Base-by-base conservation (phyloP, 2,329 filamentous ascomycete species). In the Cordyceps cateniannulata region DNA sequence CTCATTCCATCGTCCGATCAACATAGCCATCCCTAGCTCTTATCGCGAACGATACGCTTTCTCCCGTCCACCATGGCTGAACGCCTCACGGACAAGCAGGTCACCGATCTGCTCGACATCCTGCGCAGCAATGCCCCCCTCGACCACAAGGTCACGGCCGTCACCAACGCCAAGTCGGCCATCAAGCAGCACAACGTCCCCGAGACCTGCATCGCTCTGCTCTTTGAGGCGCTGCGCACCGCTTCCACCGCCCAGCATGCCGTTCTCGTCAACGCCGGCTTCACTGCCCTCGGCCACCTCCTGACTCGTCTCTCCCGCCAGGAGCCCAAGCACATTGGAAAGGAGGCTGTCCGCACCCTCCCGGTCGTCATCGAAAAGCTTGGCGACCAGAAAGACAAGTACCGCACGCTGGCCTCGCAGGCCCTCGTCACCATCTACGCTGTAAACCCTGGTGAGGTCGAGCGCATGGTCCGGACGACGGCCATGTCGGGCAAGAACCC, bases 161-260 rank as follows among this genome's bases (percentile, higher is more conserved):
- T 96, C 67, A 90, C 86, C 62, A 81, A 79, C 68, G 79, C 93
- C 75, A 96, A 96, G 76, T 92, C 90, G 48, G 85, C 86, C 72
- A 96, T 96, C 80, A 96, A 96, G 75, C 92, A 96, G 74, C 88
- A 90, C 72, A 92, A 92, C 77, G 90, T 96, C 50, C 91, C 91
- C 63, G 91, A 96, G 66, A 75, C 76, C 59, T 84, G 81, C 68
- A 83, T 96, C 67, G 76, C 85, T 27, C 80, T 85, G 62, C 85
- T 96, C 65, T 96, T 96, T 75, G 91, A 97, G 63, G 90, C 88
- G 65, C 81, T 96, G 69, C 88, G 88, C 64, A 77, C 86, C 58
- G 89, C 91, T 63, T 88, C 93, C 66, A 78, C 81, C 59, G 90
- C 90, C 47, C 87, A 90, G 68, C 89, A 96, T 69, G 87, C 87